These are phyloP conservation scores for Candida awuae DNA, from an alignment of 805 yeast genomes.

Conservation along the genomic window DNA sequence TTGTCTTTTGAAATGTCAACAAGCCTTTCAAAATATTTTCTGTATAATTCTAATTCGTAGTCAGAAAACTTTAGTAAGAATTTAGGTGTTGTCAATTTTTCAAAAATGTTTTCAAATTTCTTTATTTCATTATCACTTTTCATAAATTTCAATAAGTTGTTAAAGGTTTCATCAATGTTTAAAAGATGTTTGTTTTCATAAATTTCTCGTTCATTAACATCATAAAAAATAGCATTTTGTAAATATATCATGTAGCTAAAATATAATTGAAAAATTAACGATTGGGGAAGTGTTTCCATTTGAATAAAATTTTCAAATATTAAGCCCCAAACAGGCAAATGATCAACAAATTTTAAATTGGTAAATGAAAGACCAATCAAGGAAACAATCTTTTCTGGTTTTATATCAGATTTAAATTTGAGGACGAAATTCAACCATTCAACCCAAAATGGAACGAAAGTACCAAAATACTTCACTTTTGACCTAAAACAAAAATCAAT, in stretches of 20 bases:
- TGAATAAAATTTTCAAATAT: not conserved
- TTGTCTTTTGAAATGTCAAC: slow-evolving; percentile 13
- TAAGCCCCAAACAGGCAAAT: slow-evolving; percentile 2
- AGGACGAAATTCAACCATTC: slow-evolving; percentile 1
- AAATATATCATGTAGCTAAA: slow-evolving; percentile 5
- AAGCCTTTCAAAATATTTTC: slow-evolving; percentile 37
- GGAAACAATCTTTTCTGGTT: not conserved
- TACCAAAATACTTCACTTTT: not conserved
- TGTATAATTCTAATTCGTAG: slow-evolving; percentile 42
- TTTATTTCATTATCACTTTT: not conserved
- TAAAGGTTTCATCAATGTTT: slow-evolving; percentile 1
- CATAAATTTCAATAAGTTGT: not conserved
- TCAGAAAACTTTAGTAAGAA: slow-evolving; percentile 31
- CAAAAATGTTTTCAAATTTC: slow-evolving; percentile 14
- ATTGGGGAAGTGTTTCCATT: not conserved
- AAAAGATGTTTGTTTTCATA: not conserved
- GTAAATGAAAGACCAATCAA: not conserved
- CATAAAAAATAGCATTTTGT: slow-evolving; percentile 1
- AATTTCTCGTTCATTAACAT: not conserved
- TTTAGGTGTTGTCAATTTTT: slow-evolving; percentile 24
- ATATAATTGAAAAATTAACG: not conserved
- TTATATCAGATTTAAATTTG: not conserved
- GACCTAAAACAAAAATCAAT: not conserved
- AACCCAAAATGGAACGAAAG: slow-evolving; percentile 5
- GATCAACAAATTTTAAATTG: not conserved